Percentiles rank a stretch among this genome's conserved stretches.
These are phyloP conservation scores for Backusella luteola DNA, from an alignment of 192 early-diverging fungal species.

Conservation along the genomic window DNA sequence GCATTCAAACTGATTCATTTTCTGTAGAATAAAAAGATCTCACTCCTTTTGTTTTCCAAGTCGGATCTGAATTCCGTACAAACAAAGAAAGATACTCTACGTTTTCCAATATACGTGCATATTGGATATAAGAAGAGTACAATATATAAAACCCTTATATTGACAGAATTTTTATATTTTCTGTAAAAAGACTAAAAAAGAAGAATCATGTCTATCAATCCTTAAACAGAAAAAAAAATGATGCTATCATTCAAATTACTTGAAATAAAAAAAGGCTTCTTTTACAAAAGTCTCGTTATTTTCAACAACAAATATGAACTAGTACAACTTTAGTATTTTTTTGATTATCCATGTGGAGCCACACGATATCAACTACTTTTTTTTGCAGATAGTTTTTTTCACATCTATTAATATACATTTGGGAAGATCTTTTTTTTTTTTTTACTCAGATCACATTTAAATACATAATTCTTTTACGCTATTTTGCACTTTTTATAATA, in stretches of 20 bases:
- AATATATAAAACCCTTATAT: constrained; percentile 4
- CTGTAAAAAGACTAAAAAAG: not conserved
- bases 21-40: not conserved
- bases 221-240: not conserved
- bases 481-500: no score
- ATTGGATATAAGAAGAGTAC: not conserved
- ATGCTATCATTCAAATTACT: no score
- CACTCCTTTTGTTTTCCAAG: not conserved
- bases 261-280: no score
- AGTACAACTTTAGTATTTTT: not conserved
- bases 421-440: not conserved
- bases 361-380: not conserved
- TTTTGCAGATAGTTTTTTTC: not conserved
- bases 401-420: not conserved
- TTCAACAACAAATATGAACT: not conserved
- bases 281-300: not conserved
- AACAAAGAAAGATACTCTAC: not conserved
- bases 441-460: not conserved
- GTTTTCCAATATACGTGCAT: constrained; percentile 5
- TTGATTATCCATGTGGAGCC: not conserved
- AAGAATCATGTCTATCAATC: not conserved
- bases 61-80: not conserved
- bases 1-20: not conserved
- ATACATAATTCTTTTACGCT: not conserved
- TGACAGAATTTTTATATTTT: not conserved